Percentiles rank a stretch among this genome's conserved stretches.
Evolutionary conservation across 2,329 filamentous ascomycete genomes (phyloP).

Genomic region (Penicillium fuscoglaucum): DNA sequence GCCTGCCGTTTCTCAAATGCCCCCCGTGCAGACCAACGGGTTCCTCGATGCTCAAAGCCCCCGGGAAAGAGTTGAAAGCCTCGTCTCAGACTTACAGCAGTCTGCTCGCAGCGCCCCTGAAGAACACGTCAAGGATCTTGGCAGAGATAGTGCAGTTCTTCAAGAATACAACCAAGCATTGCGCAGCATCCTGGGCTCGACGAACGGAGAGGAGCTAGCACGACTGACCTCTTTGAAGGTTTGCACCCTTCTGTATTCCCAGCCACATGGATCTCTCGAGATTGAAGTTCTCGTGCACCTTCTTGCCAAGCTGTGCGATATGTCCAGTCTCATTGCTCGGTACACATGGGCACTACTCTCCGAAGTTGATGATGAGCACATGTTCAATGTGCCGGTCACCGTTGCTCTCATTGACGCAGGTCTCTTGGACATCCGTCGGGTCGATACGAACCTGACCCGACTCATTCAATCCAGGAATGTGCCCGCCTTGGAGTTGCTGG

Average conservation of each 20-base stretch:
- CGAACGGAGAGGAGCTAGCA: conserved; percentile 58
- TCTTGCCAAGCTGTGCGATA: conserved; percentile 61
- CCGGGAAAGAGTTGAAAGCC: conserved; percentile 54
- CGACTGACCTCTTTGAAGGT: conserved; percentile 57
- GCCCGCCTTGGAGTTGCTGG: conserved; percentile 75
- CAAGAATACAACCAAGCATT: conserved; percentile 60
- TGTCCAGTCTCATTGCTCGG: conserved; percentile 59
- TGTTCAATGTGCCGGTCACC: conserved; percentile 63
- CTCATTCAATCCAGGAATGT: conserved; percentile 70
- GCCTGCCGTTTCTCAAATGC: conserved; percentile 39
- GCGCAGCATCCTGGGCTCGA: conserved; percentile 54
- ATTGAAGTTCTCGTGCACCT: conserved; percentile 64
- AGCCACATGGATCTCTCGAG: conserved; percentile 57
- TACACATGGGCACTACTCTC: conserved; percentile 51
- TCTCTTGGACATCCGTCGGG: conserved; percentile 61
- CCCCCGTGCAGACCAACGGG: conserved; percentile 51
- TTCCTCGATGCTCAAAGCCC: conserved; percentile 57
- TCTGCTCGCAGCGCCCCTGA: conserved; percentile 58
- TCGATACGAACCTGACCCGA: conserved; percentile 72
- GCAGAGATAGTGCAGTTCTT: conserved; percentile 55
- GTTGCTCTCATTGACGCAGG: conserved; percentile 60
- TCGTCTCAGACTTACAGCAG: conserved; percentile 59
- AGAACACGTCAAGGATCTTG: conserved; percentile 59
- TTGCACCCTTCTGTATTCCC: conserved; percentile 57
- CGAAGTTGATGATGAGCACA: conserved; percentile 58